phyloP scores from a whole-genome alignment of 345 rosid species.

The Combretum micranthum region DNA sequence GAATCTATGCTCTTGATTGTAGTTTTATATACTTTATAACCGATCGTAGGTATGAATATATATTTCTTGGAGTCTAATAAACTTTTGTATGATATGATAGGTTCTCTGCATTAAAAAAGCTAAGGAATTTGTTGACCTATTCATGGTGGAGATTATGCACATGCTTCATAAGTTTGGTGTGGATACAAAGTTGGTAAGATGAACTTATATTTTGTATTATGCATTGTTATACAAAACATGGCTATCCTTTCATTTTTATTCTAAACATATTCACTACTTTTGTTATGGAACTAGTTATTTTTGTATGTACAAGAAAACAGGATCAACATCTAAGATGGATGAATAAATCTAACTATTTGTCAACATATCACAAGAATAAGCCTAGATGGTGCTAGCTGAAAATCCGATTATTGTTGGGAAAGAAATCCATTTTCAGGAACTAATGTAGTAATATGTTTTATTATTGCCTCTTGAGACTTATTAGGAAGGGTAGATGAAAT shows the following conservation, averaged over 20 bases:
- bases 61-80: not conserved
- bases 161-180: conserved; percentile 97
- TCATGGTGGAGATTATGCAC: conserved; percentile 99
- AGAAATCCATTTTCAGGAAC: too few species aligned
- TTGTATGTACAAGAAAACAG: not conserved
- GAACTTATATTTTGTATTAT: not conserved
- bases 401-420: too few species aligned
- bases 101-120: conserved; percentile 85
- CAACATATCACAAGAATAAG: too few species aligned
- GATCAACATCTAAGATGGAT: too few species aligned
- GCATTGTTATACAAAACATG: not conserved
- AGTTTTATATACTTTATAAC: conserved; percentile 1
- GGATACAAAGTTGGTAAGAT: conserved; percentile 80
- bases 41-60: too few species aligned
- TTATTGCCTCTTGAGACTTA: too few species aligned
- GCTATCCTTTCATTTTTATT: not conserved
- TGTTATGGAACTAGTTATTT: too few species aligned
- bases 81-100: conserved; percentile 29
- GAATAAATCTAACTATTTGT: too few species aligned
- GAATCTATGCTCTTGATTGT: not conserved
- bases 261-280: too few species aligned
- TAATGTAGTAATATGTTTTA: too few species aligned
- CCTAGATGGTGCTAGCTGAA: too few species aligned
- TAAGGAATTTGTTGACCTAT: conserved; percentile 81
- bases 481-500: too few species aligned